phyloP scores from a whole-genome alignment of 805 yeast genomes.

The Candida loeiensis region DNA sequence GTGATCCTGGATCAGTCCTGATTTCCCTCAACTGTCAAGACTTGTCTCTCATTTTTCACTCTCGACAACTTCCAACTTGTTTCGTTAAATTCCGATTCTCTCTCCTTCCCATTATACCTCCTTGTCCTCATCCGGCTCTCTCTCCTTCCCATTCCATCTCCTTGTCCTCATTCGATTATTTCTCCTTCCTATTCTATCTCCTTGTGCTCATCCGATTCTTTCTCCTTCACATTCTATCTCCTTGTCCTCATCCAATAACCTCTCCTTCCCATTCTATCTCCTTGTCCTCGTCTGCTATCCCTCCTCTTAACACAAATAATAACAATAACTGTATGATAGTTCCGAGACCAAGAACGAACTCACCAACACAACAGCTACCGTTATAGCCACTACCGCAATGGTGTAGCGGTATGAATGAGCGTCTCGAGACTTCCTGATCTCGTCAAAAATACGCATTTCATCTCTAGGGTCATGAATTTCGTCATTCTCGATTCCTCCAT shows the following conservation, averaged over 20 bases:
- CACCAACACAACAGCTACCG: conserved; percentile 12
- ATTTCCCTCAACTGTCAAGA: too few relatives aligned
- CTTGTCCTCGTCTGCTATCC: not conserved
- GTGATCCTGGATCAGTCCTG: too few relatives aligned
- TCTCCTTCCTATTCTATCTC: not conserved
- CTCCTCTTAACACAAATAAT: conserved; percentile 31
- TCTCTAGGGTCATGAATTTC: not conserved
- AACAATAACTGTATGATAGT: conserved; percentile 36
- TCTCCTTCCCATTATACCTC: not conserved
- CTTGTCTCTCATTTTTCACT: too few relatives aligned
- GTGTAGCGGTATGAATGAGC: not conserved
- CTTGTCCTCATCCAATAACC: not conserved
- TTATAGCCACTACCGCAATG: not conserved
- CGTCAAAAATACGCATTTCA: conserved; percentile 1
- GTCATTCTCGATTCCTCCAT: not conserved
- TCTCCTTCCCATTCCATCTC: not conserved
- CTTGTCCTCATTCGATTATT: not conserved
- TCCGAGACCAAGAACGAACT: conserved; percentile 29
- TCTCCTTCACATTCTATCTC: not conserved
- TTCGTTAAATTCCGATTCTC: not conserved
- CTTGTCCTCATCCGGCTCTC: not conserved
- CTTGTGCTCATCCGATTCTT: not conserved
- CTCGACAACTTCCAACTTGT: too few relatives aligned
- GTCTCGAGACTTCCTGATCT: conserved; percentile 2
- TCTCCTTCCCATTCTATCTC: not conserved